These are phyloP conservation scores for Pichia paraexigua DNA, from an alignment of 805 yeast genomes.

Conservation along the genomic window DNA sequence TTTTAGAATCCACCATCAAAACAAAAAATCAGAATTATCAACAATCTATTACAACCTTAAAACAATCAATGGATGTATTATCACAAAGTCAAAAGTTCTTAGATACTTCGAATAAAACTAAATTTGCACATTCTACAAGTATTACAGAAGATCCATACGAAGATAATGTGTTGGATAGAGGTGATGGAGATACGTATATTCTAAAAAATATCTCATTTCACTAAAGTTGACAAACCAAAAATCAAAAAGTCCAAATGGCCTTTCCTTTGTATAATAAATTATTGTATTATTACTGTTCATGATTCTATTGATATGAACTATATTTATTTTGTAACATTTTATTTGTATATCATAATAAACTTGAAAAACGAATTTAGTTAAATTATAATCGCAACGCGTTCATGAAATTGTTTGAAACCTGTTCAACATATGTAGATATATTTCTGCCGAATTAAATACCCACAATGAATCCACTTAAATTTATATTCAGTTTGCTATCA, in stretches of 20 bases:
- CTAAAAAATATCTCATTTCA: slow-evolving; percentile 10
- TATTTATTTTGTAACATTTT: neutral
- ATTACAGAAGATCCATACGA: neutral
- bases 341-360: neutral
- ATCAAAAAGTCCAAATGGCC: neutral
- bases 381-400: neutral
- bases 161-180: neutral
- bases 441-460: too few relatives aligned
- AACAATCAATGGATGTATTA: slow-evolving; percentile 17
- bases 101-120: neutral
- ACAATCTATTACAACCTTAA: slow-evolving; percentile 12
- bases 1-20: slow-evolving; percentile 14
- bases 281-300: neutral
- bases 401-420: neutral
- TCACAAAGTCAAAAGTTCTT: slow-evolving; percentile 17
- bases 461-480: neutral
- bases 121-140: neutral
- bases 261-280: neutral
- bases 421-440: too few relatives aligned
- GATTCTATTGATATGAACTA: neutral
- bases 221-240: neutral
- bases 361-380: neutral
- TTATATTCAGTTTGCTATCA: neutral
- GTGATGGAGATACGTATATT: slow-evolving; percentile 11
- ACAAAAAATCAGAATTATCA: slow-evolving; percentile 13